These are phyloP conservation scores for Salix suchowensis DNA, from an alignment of 345 rosid genomes.

Conservation along the genomic window DNA sequence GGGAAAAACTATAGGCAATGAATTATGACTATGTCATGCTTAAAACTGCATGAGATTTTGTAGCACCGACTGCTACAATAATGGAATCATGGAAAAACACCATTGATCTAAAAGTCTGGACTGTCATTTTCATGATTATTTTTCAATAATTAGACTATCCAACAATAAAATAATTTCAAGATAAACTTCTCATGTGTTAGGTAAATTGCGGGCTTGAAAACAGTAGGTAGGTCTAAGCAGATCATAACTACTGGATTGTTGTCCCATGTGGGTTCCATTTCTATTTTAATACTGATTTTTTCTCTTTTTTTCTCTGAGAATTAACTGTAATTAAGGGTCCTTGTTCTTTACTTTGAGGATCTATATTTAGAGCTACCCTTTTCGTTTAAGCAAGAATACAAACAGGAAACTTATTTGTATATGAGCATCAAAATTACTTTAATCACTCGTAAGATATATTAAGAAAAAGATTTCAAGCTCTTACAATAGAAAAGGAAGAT, in stretches of 20 bases:
- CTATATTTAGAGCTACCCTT: not conserved
- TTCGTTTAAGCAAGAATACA: not conserved
- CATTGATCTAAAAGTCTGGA: not conserved
- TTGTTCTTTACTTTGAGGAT: not conserved
- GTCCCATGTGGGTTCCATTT: constrained; percentile 2
- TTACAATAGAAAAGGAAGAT: too few species aligned
- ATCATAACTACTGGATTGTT: not conserved
- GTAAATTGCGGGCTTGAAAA: constrained; percentile 19
- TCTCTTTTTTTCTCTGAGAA: not conserved
- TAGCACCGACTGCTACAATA: not conserved
- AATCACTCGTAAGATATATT: too few species aligned
- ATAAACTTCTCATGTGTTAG: constrained; percentile 25
- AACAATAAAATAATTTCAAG: not conserved
- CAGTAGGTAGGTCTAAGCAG: constrained; percentile 1
- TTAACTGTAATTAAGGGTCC: not conserved
- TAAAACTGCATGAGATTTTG: not conserved
- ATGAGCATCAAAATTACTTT: not conserved
- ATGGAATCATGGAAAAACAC: not conserved
- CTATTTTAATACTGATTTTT: not conserved
- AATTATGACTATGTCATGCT: too few species aligned
- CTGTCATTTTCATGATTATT: constrained; percentile 4
- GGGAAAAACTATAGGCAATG: too few species aligned
- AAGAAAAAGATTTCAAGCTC: not conserved
- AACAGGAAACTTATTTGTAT: not conserved
- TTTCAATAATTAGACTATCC: not conserved